Base-by-base conservation (phyloP, 169 alveolate species). In the Eimeria zaria region DNA sequence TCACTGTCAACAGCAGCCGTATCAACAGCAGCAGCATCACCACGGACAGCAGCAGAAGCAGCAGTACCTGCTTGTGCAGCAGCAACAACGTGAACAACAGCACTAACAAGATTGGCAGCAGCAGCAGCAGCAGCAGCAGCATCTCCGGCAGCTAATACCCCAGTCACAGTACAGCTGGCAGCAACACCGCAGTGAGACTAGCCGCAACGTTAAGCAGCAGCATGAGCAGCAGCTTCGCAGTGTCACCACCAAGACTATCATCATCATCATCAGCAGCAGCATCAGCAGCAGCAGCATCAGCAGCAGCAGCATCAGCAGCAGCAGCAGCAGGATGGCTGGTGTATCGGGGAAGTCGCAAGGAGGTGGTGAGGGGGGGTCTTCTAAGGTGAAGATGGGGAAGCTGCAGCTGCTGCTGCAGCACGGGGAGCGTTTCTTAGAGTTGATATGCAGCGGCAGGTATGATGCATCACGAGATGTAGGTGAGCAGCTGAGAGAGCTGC, bases 351-450 rank as follows among this genome's bases (percentile, higher is more conserved):
- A 30, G 85, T 6, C 30, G 18, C 55, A 74, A 48, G 85, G 85
- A 39, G n/a, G n/a, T n/a, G 85, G 41, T 14, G 85, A 74, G 41
- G 89, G 69, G 3, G 89, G 69, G 48, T 11, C 22, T 18, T 33
- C 16, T 22, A 48, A 41, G 67, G 60, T 6, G 22, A 20, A 22
- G 33, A 33, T 41, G 58, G 95, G 95, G 80, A 71, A 74, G 95
- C 76, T 90, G 88, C 95, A 73, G 89, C 30, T 90, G 88, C 89
- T 90, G 36, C 80, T 90, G 74, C 89, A 90, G 78, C 64, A 44
- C 22, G 95, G 95, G 5, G 95, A 90, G 80, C n/a, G 89, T 11
- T 90, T 71, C 64, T 22, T 90, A 44, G 44, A 46, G 3, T 74
- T 60, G 22, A 60, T 90, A 12, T 90, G 95, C 80, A 78, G 88